Evolutionary conservation across 768 basidiomycete genomes (phyloP), one percentile per base, ranked within the genome.

Genomic region (Mycena vitilis): DNA sequence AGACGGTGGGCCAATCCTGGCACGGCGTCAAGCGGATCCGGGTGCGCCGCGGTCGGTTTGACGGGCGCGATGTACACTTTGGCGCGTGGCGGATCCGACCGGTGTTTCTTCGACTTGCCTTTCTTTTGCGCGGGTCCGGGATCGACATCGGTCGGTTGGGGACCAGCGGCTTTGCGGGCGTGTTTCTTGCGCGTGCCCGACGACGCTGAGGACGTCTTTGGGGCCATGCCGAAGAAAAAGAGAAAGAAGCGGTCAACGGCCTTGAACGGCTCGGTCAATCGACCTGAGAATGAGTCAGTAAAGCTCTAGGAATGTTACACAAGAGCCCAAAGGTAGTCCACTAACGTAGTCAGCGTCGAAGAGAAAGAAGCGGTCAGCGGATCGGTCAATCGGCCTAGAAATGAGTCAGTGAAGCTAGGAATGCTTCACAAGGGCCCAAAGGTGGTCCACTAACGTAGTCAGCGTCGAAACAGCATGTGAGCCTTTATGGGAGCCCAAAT

Each of bases 101-200:
- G 79, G 57, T 88, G 80, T 34, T 55, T 36, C 73, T 86, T 30
- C 30, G 30, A 3, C 30, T 30, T 85, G 60, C 76, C 82, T 74
- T 83, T 87, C 78, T 83, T 82, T 74, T 80, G 79, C 66, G 83
- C 83, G 77, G 77, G 81, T 13, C 75, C 75, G 18, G 78, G 65
- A 9, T 81, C 77, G 9, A 45, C n/a, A 47, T 84, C 82, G 40
- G 77, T 72, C 11, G 77, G 76, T 57, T 71, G 54, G 23, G 73
- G 22, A 66, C 78, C 82, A 18, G 83, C 83, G 1, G 88, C 85
- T 75, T 93, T 96, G 68, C 91, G 88, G 18, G 93, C 93, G 77
- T 97, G 94, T 79, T 98, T 99, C 84, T 97, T 98, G 67, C 96
- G 89, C 11, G 96, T 98, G 6, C 82, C 94, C 0, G 94, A 89